Percentiles rank a stretch among this genome's conserved stretches.
Evolutionary conservation across 2,329 filamentous ascomycete species (phyloP).

Genomic region (Dothistroma pini): DNA sequence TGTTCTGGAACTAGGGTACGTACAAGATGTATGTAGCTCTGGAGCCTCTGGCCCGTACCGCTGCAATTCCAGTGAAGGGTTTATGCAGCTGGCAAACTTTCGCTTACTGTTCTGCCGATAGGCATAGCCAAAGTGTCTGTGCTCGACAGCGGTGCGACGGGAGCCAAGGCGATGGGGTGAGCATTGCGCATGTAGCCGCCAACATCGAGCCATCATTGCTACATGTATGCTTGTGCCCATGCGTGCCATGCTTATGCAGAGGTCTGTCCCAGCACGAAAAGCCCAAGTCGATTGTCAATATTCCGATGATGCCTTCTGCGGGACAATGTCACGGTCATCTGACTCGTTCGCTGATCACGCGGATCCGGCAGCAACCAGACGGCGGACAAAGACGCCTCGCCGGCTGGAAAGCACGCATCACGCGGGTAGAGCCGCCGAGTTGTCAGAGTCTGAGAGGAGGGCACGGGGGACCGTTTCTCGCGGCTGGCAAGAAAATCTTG

Average conservation of each 20-base stretch:
- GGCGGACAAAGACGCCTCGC: background rate
- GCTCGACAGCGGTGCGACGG: background rate
- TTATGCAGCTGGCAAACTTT: background rate
- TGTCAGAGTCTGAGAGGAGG: background rate
- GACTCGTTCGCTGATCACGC: background rate
- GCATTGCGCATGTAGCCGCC: background rate
- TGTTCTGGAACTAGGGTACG: background rate
- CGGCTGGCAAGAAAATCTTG: background rate
- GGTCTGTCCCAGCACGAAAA: background rate
- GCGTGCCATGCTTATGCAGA: background rate
- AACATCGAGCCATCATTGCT: background rate
- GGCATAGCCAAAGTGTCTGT: background rate
- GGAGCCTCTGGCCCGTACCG: background rate
- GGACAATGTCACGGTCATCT: constrained; percentile 1
- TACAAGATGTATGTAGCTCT: background rate
- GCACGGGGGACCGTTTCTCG: background rate
- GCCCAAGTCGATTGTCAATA: background rate
- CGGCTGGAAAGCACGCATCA: background rate
- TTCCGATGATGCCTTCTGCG: background rate
- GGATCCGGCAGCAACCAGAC: background rate
- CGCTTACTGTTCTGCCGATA: background rate
- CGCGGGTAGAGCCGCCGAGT: background rate
- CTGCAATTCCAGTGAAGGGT: background rate
- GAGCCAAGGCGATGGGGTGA: background rate
- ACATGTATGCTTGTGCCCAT: background rate